Conservation (phyloP, 2,329 filamentous ascomycete genomes). For the Monilinia vaccinii-corymbosi region DNA sequence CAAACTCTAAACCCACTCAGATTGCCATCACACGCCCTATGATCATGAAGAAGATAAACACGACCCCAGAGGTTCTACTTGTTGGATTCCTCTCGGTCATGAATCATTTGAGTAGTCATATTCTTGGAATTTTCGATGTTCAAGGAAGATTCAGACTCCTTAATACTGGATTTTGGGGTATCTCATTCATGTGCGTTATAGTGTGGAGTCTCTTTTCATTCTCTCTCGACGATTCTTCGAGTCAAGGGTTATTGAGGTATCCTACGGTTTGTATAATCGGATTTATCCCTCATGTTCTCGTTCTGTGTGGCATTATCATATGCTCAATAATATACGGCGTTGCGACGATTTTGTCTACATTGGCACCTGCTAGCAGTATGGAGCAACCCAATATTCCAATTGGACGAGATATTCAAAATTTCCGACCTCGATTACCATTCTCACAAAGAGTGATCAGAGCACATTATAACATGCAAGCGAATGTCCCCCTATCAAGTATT, state of each 20-base stretch:
- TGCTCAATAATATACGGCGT: slow-evolving; percentile 71
- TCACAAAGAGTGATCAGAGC: slow-evolving; percentile 58
- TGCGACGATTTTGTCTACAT: slow-evolving; percentile 66
- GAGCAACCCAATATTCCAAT: slow-evolving; percentile 25
- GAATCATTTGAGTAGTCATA: slow-evolving; percentile 78
- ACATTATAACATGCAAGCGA: slow-evolving; percentile 85
- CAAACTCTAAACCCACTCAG: slow-evolving; percentile 28
- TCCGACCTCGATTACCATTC: slow-evolving; percentile 34
- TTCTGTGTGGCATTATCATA: slow-evolving; percentile 66
- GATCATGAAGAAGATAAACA: slow-evolving; percentile 74
- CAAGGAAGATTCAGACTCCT: slow-evolving; percentile 73
- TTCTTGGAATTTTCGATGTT: slow-evolving; percentile 70
- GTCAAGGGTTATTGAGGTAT: slow-evolving; percentile 68
- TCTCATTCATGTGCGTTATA: slow-evolving; percentile 83
- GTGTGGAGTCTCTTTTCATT: slow-evolving; percentile 62
- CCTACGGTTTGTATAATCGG: slow-evolving; percentile 92
- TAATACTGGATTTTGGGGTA: slow-evolving; percentile 81
- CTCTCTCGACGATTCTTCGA: slow-evolving; percentile 48
- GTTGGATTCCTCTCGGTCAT: slow-evolving; percentile 82
- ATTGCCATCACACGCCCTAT: slow-evolving; percentile 51
- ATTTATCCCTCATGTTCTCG: slow-evolving; percentile 88
- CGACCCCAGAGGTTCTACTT: slow-evolving; percentile 78
- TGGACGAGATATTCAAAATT: slow-evolving; percentile 26
- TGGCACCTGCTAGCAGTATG: slow-evolving; percentile 36
- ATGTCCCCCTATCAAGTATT: slow-evolving; percentile 73